Evolutionary conservation across 139 green algal genomes (phyloP).

Genomic region (Prasinococcaceae sp.): DNA sequence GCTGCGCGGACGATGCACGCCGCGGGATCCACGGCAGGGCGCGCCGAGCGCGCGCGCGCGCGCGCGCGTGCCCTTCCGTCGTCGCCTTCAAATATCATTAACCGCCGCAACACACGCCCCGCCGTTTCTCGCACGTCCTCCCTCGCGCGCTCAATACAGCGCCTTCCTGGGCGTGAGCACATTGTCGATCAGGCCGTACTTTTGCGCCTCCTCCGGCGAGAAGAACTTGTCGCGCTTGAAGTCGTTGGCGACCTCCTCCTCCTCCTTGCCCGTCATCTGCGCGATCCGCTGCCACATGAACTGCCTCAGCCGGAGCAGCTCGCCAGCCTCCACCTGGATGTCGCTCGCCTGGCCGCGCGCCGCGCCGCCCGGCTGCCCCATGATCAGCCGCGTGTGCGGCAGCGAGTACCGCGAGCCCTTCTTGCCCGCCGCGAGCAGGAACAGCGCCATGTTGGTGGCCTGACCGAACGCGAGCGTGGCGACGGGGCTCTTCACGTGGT

Average conservation of each 20-base stretch:
- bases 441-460: constrained; percentile 89
- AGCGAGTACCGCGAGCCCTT: constrained; percentile 65
- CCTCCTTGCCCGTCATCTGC: constrained; percentile 60
- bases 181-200: constrained; percentile 63
- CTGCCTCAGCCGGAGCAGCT: constrained; percentile 80
- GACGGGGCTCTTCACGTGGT: constrained; percentile 73
- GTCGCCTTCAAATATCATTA: no score
- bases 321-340: constrained; percentile 90
- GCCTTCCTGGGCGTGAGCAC: constrained; percentile 22
- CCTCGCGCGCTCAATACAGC: no score
- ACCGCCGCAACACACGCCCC: no score
- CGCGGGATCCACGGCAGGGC: no score
- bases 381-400: constrained; percentile 88
- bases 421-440: constrained; percentile 83
- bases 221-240: constrained; percentile 40
- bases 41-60: no score
- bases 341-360: constrained; percentile 75
- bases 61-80: no score
- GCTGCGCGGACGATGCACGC: no score
- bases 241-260: constrained; percentile 38
- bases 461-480: constrained; percentile 86
- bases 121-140: no score
- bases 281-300: constrained; percentile 63
- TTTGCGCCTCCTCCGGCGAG: constrained; percentile 42
- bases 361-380: constrained; percentile 83